These are phyloP conservation scores for Trametes sanguinea DNA, from an alignment of 768 basidiomycete species.

Conservation along the genomic window DNA sequence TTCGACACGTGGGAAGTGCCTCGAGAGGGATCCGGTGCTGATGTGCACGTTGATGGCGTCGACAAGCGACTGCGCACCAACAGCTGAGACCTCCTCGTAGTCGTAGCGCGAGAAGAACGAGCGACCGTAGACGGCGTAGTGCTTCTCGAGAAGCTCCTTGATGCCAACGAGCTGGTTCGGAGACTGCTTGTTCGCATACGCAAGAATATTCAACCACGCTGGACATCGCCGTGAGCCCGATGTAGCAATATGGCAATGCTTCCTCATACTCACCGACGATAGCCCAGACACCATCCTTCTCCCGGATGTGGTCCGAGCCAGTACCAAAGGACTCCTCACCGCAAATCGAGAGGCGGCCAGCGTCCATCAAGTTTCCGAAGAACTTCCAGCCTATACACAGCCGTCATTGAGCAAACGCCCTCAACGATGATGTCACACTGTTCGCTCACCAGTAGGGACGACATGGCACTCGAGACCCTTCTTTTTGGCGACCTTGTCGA, in stretches of 20 bases:
- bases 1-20: constrained; percentile 67
- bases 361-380: constrained; percentile 99
- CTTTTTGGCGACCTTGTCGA: constrained; percentile 93
- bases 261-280: constrained; percentile 70
- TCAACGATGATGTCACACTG: neutral
- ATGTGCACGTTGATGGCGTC: constrained; percentile 73
- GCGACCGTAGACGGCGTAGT: constrained; percentile 92
- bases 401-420: neutral
- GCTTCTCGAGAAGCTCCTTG: constrained; percentile 84
- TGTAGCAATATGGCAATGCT: neutral
- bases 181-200: constrained; percentile 79
- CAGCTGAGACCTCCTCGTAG: constrained; percentile 95
- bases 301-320: constrained; percentile 99
- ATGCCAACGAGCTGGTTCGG: constrained; percentile 81
- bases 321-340: constrained; percentile 99
- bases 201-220: constrained; percentile 99
- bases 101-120: constrained; percentile 99
- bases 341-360: constrained; percentile 95
- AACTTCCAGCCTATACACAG: constrained; percentile 90
- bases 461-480: constrained; percentile 93
- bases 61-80: constrained; percentile 86
- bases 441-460: constrained; percentile 83
- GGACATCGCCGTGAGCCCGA: neutral
- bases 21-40: constrained; percentile 64
- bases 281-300: constrained; percentile 99